phyloP scores from a whole-genome alignment of 2,329 filamentous ascomycete genomes.

The Colletotrichum truncatum region DNA sequence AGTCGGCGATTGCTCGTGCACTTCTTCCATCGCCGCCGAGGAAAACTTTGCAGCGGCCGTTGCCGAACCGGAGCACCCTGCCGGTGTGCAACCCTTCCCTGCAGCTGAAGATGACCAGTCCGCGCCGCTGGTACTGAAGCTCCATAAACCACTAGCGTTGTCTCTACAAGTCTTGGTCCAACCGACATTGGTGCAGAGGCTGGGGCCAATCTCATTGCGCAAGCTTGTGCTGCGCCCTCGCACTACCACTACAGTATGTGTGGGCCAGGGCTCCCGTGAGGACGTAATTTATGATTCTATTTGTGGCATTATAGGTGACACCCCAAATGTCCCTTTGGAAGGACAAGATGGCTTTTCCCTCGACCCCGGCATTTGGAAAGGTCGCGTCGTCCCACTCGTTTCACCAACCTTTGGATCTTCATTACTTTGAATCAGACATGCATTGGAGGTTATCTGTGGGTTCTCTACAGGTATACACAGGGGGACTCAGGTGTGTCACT shows the following conservation, averaged over 20 bases:
- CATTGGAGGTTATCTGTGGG: background rate
- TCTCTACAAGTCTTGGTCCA: background rate
- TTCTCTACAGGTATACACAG: background rate
- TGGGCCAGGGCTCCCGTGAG: background rate
- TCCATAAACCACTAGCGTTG: background rate
- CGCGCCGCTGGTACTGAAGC: background rate
- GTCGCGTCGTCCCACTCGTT: background rate
- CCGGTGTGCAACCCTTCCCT: background rate
- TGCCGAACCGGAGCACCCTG: background rate
- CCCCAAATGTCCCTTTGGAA: background rate
- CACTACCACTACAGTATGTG: background rate
- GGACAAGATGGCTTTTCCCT: background rate
- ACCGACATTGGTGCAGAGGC: background rate
- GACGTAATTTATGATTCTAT: background rate
- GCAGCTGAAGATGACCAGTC: background rate
- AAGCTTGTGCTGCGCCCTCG: background rate
- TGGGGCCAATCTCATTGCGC: background rate
- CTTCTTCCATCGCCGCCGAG: background rate
- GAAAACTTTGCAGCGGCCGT: background rate
- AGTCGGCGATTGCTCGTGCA: background rate
- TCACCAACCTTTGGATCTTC: background rate
- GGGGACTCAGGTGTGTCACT: background rate
- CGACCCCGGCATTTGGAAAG: background rate
- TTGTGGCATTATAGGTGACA: background rate
- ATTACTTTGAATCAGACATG: background rate